These are phyloP conservation scores for Taxillus chinensis DNA, from an alignment of 164 flowering plant genomes.

Conservation along the genomic window DNA sequence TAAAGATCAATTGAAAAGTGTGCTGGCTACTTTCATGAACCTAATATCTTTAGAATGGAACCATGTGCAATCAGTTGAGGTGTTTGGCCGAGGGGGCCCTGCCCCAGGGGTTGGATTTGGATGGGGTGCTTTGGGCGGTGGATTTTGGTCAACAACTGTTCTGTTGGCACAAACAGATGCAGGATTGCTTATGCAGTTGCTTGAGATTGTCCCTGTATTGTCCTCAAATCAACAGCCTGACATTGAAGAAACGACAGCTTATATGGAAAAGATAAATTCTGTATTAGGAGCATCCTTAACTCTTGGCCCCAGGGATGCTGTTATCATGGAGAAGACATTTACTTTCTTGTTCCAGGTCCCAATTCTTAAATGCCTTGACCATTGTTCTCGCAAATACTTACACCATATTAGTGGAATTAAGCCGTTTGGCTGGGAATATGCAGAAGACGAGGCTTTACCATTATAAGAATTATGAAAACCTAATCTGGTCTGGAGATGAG, in stretches of 20 bases:
- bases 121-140: slow-evolving; percentile 90
- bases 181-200: slow-evolving; percentile 38
- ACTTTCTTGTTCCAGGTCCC: slow-evolving; percentile 46
- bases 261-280: slow-evolving; percentile 31
- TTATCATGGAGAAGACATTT: slow-evolving; percentile 42
- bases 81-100: slow-evolving; percentile 90
- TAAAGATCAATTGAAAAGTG: slow-evolving; percentile 27
- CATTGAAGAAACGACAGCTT: slow-evolving; percentile 23
- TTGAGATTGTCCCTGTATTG: slow-evolving; percentile 26
- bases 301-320: slow-evolving; percentile 54
- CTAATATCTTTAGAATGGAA: slow-evolving; percentile 41
- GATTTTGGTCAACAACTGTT: slow-evolving; percentile 68
- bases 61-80: slow-evolving; percentile 42
- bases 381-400: slow-evolving; percentile 27
- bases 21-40: slow-evolving; percentile 27
- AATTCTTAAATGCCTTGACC: slow-evolving; percentile 39
- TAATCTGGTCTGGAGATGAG: slow-evolving; percentile 44
- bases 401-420: slow-evolving; percentile 14
- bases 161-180: slow-evolving; percentile 57
- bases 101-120: slow-evolving; percentile 92
- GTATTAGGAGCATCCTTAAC: slow-evolving; percentile 35
- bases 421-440: slow-evolving; percentile 33
- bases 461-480: slow-evolving; percentile 56
- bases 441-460: slow-evolving; percentile 64
- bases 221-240: slow-evolving; percentile 9